phyloP scores from a whole-genome alignment of 352 stramenopile species.

The Globisporangium parvum region DNA sequence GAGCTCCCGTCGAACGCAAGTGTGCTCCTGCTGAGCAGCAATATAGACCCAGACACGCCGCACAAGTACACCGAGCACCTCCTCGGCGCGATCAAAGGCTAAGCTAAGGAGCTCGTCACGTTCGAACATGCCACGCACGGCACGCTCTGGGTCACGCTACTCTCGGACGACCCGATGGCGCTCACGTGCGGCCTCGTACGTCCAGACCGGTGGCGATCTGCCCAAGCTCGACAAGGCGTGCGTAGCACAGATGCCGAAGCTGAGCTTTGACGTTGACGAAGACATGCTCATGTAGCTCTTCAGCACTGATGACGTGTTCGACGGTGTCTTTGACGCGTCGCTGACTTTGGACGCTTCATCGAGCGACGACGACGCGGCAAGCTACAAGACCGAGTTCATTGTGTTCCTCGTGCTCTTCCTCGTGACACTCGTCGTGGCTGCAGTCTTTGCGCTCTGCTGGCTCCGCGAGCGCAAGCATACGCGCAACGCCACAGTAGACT shows the following conservation, averaged over 20 bases:
- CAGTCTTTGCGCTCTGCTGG: constrained; percentile 5
- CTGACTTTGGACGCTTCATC: constrained; percentile 6
- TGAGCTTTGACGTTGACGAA: constrained; percentile 22
- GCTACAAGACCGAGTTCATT: constrained; percentile 13
- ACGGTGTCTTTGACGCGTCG: constrained; percentile 3
- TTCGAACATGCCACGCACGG: constrained; percentile 18
- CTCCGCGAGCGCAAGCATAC: background rate
- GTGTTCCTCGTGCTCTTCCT: constrained; percentile 12
- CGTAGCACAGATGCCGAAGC: constrained; percentile 20
- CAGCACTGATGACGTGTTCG: background rate
- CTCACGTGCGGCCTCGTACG: constrained; percentile 40
- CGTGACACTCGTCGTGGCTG: background rate
- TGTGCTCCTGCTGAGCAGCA: constrained; percentile 17
- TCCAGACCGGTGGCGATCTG: constrained; percentile 27
- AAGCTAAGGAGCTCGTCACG: constrained; percentile 20
- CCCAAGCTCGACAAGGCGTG: constrained; percentile 35
- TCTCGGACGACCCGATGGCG: constrained; percentile 7
- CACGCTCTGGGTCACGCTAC: constrained; percentile 6
- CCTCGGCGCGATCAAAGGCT: constrained; percentile 12
- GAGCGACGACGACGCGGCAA: background rate
- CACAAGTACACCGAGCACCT: constrained; percentile 18
- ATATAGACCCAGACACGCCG: constrained; percentile 22
- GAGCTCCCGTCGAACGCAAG: constrained; percentile 1
- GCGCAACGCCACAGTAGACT: background rate
- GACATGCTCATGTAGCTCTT: background rate